A percentile compares a stretch with the other conserved stretches of the same genome.
Evolutionary conservation across 2,329 filamentous ascomycete genomes (phyloP).

Genomic region (Arthroderma sp.): DNA sequence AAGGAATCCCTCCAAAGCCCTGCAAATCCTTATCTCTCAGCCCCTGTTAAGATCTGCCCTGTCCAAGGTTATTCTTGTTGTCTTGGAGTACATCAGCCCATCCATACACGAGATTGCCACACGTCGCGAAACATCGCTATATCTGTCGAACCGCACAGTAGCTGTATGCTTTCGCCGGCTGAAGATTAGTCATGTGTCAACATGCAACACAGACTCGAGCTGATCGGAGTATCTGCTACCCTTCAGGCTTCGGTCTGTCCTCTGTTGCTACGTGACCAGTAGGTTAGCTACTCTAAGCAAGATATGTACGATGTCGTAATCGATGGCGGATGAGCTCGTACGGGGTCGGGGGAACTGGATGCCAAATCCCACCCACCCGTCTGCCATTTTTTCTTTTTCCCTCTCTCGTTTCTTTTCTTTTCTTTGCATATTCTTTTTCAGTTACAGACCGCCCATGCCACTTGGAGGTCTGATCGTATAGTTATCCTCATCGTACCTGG

Average conservation of each 20-base stretch:
- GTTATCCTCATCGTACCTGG: constrained; percentile 2
- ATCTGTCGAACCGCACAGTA: not conserved
- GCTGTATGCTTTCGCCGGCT: not conserved
- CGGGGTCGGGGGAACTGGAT: not conserved
- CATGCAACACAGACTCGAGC: not conserved
- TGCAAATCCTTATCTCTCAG: constrained; percentile 2
- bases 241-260: not conserved
- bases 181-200: constrained; percentile 4
- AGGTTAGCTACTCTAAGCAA: not conserved
- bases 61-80: constrained; percentile 1
- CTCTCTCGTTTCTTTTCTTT: not conserved
- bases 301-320: constrained; percentile 4
- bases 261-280: constrained; percentile 1
- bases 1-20: constrained; percentile 2
- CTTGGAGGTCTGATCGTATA: constrained; percentile 3
- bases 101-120: constrained; percentile 4
- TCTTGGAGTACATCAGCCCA: not conserved
- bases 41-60: constrained; percentile 3
- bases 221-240: not conserved
- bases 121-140: constrained; percentile 1
- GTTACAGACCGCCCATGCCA: constrained; percentile 3
- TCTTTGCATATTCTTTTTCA: not conserved
- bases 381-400: not conserved
- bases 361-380: not conserved
- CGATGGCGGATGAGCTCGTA: constrained; percentile 1